Evolutionary conservation across 805 yeast genomes (phyloP).

Genomic region (Debaryomyces hansenii): DNA sequence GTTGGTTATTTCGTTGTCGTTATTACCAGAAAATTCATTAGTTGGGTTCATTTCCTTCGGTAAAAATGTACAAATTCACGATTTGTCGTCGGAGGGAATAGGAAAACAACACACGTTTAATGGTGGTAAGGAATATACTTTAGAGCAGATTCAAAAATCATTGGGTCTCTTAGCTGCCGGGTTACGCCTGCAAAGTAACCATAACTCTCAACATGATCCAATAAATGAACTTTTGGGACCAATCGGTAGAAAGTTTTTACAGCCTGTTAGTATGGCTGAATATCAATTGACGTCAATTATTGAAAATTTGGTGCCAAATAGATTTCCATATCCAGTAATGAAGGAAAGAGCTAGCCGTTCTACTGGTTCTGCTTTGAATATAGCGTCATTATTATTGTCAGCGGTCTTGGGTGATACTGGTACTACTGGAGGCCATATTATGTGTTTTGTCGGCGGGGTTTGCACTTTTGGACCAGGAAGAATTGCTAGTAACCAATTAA

Average conservation of each 20-base stretch:
- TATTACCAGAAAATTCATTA: conserved; percentile 55
- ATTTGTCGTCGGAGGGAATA: conserved; percentile 37
- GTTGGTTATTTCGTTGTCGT: conserved; percentile 40
- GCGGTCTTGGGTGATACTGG: conserved; percentile 41
- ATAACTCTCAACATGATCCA: conserved; percentile 3
- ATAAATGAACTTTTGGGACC: conserved; percentile 8
- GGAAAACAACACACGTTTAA: conserved; percentile 43
- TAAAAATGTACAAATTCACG: conserved; percentile 58
- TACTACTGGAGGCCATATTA: conserved; percentile 52
- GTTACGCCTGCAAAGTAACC: conserved; percentile 8
- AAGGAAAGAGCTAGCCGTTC: conserved; percentile 52
- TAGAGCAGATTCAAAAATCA: conserved; percentile 45
- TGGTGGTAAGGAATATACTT: conserved; percentile 52
- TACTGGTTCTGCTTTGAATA: conserved; percentile 60
- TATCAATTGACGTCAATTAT: conserved; percentile 49
- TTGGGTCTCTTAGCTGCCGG: conserved; percentile 44
- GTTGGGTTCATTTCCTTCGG: conserved; percentile 63
- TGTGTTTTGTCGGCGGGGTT: conserved; percentile 62
- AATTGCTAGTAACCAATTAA: conserved; percentile 54
- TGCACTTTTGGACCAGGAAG: conserved; percentile 67
- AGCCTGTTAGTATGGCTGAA: conserved; percentile 50
- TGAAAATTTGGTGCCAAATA: conserved; percentile 48
- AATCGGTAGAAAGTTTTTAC: conserved; percentile 39
- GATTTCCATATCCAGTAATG: conserved; percentile 44
- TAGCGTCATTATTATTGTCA: conserved; percentile 41